Evolutionary conservation across 2,329 filamentous ascomycete species (phyloP).

Genomic region (Aulographum hederae): DNA sequence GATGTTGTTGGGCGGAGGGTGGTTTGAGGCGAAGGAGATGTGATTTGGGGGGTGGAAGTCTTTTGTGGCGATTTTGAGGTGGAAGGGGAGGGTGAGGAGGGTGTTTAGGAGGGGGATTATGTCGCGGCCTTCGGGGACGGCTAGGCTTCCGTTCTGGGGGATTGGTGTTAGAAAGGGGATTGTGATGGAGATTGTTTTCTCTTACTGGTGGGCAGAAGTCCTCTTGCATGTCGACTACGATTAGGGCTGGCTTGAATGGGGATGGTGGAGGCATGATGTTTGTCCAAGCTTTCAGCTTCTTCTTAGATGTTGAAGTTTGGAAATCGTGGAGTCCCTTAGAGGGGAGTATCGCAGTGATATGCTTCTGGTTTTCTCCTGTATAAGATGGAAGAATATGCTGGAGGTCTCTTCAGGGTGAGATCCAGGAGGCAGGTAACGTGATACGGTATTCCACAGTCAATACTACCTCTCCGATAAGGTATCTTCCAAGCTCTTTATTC

Average conservation of each 20-base stretch:
- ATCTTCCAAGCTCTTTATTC: no score
- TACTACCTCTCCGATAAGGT: no score
- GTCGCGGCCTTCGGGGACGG: conserved; percentile 54
- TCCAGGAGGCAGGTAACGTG: no score
- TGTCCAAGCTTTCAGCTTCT: no score
- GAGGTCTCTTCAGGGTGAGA: no score
- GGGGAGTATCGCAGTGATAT: no score
- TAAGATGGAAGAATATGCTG: no score
- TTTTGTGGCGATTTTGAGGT: conserved; percentile 64
- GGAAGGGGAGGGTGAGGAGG: conserved; percentile 55
- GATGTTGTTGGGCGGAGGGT: conserved; percentile 39
- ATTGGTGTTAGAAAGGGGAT: conserved; percentile 1
- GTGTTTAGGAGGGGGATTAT: conserved; percentile 55
- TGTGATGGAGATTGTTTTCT: background rate
- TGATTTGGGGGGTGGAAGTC: conserved; percentile 77
- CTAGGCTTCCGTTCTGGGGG: conserved; percentile 59
- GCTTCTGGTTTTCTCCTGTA: no score
- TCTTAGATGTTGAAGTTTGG: no score
- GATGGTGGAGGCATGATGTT: background rate
- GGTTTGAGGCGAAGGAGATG: conserved; percentile 77
- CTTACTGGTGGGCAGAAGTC: conserved; percentile 85
- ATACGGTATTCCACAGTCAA: no score
- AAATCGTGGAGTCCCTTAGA: no score
- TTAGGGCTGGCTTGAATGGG: conserved; percentile 33
- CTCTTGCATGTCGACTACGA: conserved; percentile 81